phyloP scores from a whole-genome alignment of 345 rosid genomes.

The Angophora floribunda region DNA sequence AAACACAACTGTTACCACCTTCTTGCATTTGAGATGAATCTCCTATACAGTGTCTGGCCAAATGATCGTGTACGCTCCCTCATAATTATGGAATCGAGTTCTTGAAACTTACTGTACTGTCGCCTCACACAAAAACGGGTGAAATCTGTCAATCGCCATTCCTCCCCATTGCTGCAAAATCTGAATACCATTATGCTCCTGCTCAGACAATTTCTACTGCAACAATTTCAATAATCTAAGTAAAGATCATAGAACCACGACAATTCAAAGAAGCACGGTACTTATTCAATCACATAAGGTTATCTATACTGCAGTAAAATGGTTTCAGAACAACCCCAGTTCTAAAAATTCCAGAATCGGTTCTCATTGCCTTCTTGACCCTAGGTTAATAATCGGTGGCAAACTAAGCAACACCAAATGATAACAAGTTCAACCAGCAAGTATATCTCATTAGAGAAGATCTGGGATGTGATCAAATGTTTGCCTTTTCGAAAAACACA shows the following conservation, averaged over 20 bases:
- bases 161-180: neutral
- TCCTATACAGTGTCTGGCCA: neutral
- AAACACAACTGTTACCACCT: neutral
- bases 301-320: neutral
- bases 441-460: accelerated
- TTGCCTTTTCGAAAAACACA: neutral
- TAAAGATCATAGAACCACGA: accelerated
- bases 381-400: neutral
- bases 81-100: neutral
- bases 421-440: accelerated
- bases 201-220: neutral
- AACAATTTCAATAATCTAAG: neutral
- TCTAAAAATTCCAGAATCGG: neutral
- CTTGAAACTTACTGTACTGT: neutral
- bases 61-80: accelerated
- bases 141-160: neutral
- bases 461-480: neutral
- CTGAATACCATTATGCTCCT: neutral
- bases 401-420: neutral
- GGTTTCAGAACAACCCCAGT: neutral
- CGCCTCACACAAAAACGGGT: neutral
- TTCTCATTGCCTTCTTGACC: neutral
- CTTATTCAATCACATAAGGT: accelerated
- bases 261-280: neutral
- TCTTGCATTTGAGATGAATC: neutral